Evolutionary conservation across 2,329 filamentous ascomycete species (phyloP).

Genomic region (Thermoascus crustaceus): DNA sequence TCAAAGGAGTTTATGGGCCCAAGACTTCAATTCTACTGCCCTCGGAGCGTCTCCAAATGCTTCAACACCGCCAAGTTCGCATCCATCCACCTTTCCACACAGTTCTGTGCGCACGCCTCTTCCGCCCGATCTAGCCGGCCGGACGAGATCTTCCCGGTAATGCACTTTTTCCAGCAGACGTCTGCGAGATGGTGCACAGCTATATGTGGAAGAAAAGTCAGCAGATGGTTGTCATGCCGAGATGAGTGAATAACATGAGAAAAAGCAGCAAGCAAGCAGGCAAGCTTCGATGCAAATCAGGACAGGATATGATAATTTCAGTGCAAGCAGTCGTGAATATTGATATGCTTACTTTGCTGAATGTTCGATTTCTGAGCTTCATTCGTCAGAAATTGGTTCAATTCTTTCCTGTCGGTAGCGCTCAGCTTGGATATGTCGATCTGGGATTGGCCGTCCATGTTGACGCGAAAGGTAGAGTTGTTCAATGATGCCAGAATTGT

Average conservation of each 20-base stretch:
- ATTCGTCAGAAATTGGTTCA: constrained; percentile 76
- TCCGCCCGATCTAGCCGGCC: constrained; percentile 68
- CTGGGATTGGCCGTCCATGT: constrained; percentile 30
- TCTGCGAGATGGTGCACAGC: constrained; percentile 62
- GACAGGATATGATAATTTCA: too few relatives aligned
- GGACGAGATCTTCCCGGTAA: constrained; percentile 63
- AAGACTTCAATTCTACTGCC: too few relatives aligned
- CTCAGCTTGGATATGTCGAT: constrained; percentile 67
- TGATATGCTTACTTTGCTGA: constrained; percentile 44
- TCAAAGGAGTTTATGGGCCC: too few relatives aligned
- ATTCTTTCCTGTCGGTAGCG: constrained; percentile 74
- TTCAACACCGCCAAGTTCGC: constrained; percentile 76
- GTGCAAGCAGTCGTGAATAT: too few relatives aligned
- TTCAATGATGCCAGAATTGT: neutral
- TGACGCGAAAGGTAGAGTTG: constrained; percentile 8
- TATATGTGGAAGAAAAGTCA: constrained; percentile 20
- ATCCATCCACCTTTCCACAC: constrained; percentile 89
- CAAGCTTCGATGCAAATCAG: too few relatives aligned
- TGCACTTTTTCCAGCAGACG: constrained; percentile 91
- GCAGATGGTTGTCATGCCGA: constrained; percentile 3
- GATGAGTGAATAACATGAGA: constrained; percentile 5
- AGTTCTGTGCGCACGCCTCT: constrained; percentile 80
- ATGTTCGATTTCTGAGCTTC: constrained; percentile 70
- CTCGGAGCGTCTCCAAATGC: constrained; percentile 63
- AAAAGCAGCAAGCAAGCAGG: neutral